Evolutionary conservation across 768 basidiomycete genomes (phyloP).

Genomic region (Arthromyces matolae): DNA sequence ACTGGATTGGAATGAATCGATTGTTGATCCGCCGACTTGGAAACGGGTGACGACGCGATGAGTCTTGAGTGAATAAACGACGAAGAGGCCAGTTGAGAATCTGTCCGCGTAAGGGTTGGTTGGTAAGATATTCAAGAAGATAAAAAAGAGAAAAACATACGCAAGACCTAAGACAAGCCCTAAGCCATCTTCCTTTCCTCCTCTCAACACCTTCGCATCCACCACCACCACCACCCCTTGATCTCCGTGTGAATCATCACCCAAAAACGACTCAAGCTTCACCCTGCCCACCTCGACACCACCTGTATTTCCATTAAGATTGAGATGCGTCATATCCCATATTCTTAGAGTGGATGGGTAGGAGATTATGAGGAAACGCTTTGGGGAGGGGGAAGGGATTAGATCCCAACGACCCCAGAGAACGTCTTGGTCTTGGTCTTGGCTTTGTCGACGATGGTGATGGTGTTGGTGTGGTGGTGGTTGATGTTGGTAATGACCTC

Average conservation of each 20-base stretch:
- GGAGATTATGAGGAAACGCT: constrained; percentile 27
- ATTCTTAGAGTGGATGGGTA: constrained; percentile 51
- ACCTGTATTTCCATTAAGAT: constrained; percentile 27
- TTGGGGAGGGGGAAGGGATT: neutral
- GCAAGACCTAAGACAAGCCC: constrained; percentile 32
- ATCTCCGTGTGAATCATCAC: neutral
- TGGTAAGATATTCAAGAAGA: neutral
- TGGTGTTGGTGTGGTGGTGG: neutral
- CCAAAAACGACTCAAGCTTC: neutral
- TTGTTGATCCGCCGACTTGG: constrained; percentile 25
- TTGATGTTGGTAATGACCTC: neutral
- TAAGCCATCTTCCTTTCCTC: constrained; percentile 23
- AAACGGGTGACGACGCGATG: constrained; percentile 51
- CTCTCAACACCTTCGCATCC: constrained; percentile 38
- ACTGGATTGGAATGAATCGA: constrained; percentile 43
- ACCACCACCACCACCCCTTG: constrained; percentile 15
- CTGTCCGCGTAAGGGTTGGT: constrained; percentile 25
- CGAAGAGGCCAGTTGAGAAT: constrained; percentile 6
- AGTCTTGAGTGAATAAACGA: constrained; percentile 11
- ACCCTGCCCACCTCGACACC: constrained; percentile 60
- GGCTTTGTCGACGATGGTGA: too few species aligned
- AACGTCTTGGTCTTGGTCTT: neutral
- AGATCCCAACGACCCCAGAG: neutral
- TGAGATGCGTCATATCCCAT: constrained; percentile 61
- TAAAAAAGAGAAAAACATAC: constrained; percentile 18